Evolutionary conservation across 2,329 filamentous ascomycete genomes (phyloP), one percentile per base, ranked within the genome.

Genomic region (Gremmenia infestans): DNA sequence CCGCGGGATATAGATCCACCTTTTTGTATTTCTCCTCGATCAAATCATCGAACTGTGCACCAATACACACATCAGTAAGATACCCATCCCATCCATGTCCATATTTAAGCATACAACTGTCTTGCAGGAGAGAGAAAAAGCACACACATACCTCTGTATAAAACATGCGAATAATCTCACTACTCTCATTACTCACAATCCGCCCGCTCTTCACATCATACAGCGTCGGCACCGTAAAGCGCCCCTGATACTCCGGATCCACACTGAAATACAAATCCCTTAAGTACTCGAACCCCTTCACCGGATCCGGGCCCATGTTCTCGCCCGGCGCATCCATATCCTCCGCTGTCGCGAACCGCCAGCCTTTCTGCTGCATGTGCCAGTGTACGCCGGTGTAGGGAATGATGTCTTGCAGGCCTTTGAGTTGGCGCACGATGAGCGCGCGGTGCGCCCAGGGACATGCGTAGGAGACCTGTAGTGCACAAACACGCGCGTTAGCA

Each of bases 391-490:
- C 59, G 0, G 68, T 70, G 45, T 56, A 70, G 19, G 81, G 79
- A 63, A 99, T 86, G 62, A 94, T 81, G 55, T 95, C 87, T 66
- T 97, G 89, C 0, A 99, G 80, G 0, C 93, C 94, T 77, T 97
- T 99, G 67, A 99, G 81, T 71, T 91, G 87, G 56, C 93, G 82
- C 2, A 89, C 88, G 64, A 97, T 96, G 62, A 97, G 78, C 0
- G 91, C 87, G 45, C 94, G 86, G 68, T 91, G 90, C 5, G 93
- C 68, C 68, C 92, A 97, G 0, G 90, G 94, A 63, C 78, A 68
- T 14, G 64, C 67, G 54, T 68, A 68, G 28, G 65, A 83, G 14
- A 69, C 57, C 66, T 68, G 22, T n/a, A 4, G 11, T 32, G 28
- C 28, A 32, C 9, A 9, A 32, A 12, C 9, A 32, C 2, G 28